Conservation (phyloP, 345 rosid species). For the Salix udensis region DNA sequence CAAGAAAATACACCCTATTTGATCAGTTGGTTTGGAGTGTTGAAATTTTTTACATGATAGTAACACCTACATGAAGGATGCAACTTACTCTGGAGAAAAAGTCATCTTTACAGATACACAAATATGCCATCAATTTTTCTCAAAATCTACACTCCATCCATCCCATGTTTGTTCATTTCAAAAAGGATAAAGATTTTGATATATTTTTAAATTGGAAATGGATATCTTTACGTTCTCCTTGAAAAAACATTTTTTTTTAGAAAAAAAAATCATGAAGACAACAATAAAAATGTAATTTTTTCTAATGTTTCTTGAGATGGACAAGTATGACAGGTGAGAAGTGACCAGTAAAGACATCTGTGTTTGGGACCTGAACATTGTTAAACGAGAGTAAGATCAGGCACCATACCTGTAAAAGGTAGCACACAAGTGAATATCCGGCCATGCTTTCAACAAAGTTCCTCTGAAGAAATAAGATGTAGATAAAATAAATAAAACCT, state of each 20-base stretch:
- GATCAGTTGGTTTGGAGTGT: not conserved
- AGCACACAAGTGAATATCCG: conserved; percentile 97
- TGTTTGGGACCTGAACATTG: not conserved
- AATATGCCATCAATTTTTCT: not conserved
- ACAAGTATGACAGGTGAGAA: not conserved
- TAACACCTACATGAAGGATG: not conserved
- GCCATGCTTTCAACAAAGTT: conserved; percentile 99
- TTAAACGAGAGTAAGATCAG: not conserved
- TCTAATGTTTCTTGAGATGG: not conserved
- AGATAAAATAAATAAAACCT: conserved; percentile 3
- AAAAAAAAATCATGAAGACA: not conserved
- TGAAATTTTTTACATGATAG: not conserved
- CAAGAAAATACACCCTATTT: not conserved
- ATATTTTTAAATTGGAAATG: not conserved
- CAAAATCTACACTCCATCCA: not conserved
- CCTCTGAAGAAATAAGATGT: conserved; percentile 53
- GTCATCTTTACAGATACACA: not conserved
- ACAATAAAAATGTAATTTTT: not conserved
- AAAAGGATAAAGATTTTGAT: not conserved
- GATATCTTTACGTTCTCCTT: not conserved
- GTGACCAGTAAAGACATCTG: not conserved
- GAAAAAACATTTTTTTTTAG: not conserved
- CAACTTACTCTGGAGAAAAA: not conserved
- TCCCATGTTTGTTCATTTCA: not conserved
- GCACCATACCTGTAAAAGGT: conserved; percentile 77